Conservation (phyloP, 441 rosid species). For the Erodium trifolium region DNA sequence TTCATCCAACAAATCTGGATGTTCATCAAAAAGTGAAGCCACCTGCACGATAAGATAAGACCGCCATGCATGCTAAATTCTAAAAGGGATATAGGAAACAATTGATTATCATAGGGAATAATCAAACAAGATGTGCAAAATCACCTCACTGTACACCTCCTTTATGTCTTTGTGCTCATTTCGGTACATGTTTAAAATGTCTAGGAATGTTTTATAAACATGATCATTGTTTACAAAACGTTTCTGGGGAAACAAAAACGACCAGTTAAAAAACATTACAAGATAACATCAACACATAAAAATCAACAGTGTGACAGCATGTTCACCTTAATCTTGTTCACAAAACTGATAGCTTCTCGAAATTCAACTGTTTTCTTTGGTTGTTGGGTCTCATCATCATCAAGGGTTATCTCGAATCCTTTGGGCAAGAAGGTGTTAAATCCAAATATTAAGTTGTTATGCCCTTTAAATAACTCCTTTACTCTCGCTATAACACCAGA, state of each 20-base stretch:
- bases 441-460: conserved; percentile 78
- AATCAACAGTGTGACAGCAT: conserved; percentile 9
- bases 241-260: conserved; percentile 44
- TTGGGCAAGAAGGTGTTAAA: conserved; percentile 98
- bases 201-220: conserved; percentile 84
- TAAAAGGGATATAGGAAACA: conserved; percentile 2
- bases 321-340: conserved; percentile 92
- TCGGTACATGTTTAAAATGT: conserved; percentile 91
- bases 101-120: conserved; percentile 6
- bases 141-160: conserved; percentile 90
- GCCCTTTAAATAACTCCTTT: conserved; percentile 89
- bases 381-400: conserved; percentile 63
- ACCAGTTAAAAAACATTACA: conserved; percentile 16
- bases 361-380: conserved; percentile 94
- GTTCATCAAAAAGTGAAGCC: conserved; percentile 71
- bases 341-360: conserved; percentile 92
- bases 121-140: conserved; percentile 7
- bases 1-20: conserved; percentile 70
- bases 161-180: conserved; percentile 84
- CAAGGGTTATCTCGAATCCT: conserved; percentile 83
- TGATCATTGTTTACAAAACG: conserved; percentile 91
- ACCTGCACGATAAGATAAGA: conserved; percentile 41
- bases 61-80: neutral
- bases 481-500: conserved; percentile 88
- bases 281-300: conserved; percentile 8